Evolutionary conservation across 257 asterid genomes (phyloP).

Genomic region (Buddleja alternifolia): DNA sequence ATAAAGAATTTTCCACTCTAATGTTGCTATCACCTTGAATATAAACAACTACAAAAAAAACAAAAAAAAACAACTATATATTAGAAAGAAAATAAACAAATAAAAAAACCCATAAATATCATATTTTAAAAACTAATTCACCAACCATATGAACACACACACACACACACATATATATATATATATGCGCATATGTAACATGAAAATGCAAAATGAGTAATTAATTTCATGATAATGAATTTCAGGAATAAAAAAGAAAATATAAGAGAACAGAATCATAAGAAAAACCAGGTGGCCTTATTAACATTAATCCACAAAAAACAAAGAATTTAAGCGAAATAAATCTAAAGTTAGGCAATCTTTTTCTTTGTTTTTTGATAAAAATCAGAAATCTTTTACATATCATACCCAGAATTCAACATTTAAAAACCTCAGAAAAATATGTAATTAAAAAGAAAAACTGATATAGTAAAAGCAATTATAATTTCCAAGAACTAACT

Average conservation of each 20-base stretch:
- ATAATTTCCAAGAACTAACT: not conserved
- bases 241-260: not conserved
- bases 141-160: not conserved
- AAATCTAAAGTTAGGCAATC: constrained; percentile 5
- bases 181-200: too few relatives aligned
- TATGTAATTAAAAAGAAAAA: not conserved
- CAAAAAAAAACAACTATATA: not conserved
- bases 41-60: too few relatives aligned
- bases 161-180: not conserved
- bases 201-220: constrained; percentile 18
- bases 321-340: constrained; percentile 20
- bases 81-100: not conserved
- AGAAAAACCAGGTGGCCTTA: not conserved
- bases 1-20: too few relatives aligned
- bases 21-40: too few relatives aligned
- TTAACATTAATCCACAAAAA: not conserved
- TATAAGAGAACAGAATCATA: not conserved
- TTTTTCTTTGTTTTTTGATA: not conserved
- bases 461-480: not conserved
- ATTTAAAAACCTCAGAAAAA: constrained; percentile 7
- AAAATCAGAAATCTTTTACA: constrained; percentile 17
- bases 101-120: not conserved
- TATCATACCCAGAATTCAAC: not conserved
- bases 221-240: constrained; percentile 1
- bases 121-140: not conserved